Conservation (phyloP, 78 protist genomes). For the Cavenderia fasciculata region DNA sequence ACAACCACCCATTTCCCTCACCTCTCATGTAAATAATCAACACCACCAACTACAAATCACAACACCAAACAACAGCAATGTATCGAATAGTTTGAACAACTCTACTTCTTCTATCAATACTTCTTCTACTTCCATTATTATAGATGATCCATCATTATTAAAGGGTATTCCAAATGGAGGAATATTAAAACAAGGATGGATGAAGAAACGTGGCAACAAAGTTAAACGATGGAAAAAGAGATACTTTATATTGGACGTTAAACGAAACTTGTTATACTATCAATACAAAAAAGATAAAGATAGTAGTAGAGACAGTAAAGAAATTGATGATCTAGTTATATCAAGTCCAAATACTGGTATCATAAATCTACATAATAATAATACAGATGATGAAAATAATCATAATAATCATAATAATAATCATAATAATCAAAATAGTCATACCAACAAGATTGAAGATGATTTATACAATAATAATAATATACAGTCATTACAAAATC, state of each 20-base stretch:
- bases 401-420: not conserved
- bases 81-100: too few relatives aligned
- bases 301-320: not conserved
- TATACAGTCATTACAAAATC: too few relatives aligned
- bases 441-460: not conserved
- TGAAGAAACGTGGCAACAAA: constrained; percentile 51
- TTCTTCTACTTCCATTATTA: not conserved
- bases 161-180: constrained; percentile 42
- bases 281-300: not conserved
- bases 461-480: constrained; percentile 10
- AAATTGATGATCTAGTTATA: not conserved
- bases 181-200: constrained; percentile 70
- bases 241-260: constrained; percentile 48
- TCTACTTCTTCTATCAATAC: not conserved
- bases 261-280: constrained; percentile 34
- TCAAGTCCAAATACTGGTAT: not conserved
- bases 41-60: not conserved
- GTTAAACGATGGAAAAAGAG: constrained; percentile 63
- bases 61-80: too few relatives aligned
- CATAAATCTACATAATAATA: not conserved
- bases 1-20: not conserved
- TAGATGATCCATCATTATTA: not conserved
- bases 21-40: not conserved
- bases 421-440: not conserved
- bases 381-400: not conserved